Percentiles rank a stretch among this genome's conserved stretches.
Conservation (phyloP, 192 early-diverging fungal species). For the Podila clonocystis region DNA sequence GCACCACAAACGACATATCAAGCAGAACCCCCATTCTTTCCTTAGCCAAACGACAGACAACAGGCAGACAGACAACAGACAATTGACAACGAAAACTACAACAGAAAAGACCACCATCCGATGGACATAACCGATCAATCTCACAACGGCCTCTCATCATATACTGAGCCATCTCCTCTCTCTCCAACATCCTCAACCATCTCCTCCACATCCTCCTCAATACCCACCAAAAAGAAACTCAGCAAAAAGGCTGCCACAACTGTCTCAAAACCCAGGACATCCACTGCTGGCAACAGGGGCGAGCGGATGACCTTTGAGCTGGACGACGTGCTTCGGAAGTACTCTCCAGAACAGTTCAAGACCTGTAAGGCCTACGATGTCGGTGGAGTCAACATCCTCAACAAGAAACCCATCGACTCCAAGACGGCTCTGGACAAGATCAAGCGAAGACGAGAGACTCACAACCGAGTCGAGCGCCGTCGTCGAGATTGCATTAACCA, state of each 20-base stretch:
- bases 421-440: slow-evolving; percentile 74
- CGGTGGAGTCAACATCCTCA: slow-evolving; percentile 79
- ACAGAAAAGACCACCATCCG: not conserved
- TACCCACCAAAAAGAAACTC: slow-evolving; percentile 1
- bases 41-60: not conserved
- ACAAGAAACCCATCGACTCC: slow-evolving; percentile 73
- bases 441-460: slow-evolving; percentile 74
- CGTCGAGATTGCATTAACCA: slow-evolving; percentile 71
- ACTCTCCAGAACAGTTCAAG: slow-evolving; percentile 45
- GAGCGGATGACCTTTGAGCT: slow-evolving; percentile 44
- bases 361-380: slow-evolving; percentile 53
- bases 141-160: too few species aligned
- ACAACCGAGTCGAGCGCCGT: slow-evolving; percentile 77
- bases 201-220: not conserved
- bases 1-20: not conserved
- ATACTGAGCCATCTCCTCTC: not conserved
- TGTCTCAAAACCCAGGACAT: not conserved
- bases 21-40: slow-evolving; percentile 6
- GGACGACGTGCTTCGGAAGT: slow-evolving; percentile 36
- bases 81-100: too few species aligned
- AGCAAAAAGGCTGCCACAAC: slow-evolving; percentile 8
- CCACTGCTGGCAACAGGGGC: slow-evolving; percentile 18
- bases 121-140: slow-evolving; percentile 6
- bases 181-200: not conserved
- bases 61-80: too few species aligned